Evolutionary conservation across 1,284 basidiomycete genomes (phyloP), one percentile per base, ranked within the genome.

Genomic region (Golubevia sp.): DNA sequence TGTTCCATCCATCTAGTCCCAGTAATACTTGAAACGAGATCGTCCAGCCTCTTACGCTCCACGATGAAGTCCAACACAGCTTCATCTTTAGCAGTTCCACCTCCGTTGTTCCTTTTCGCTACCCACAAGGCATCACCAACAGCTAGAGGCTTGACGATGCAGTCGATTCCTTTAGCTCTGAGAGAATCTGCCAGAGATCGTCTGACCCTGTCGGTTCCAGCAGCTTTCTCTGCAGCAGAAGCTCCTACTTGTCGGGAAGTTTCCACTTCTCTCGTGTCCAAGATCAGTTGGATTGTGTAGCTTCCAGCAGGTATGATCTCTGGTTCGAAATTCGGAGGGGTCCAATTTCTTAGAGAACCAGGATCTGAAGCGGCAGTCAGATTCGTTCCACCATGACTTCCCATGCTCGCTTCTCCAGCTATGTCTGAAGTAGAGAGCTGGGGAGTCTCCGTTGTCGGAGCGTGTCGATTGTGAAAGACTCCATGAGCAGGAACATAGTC

Each of bases 41-140:
- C 77, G 38, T 76, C 76, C 8, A 80, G 63, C 24, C 77, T 58
- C 53, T 80, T 80, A n/a, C 77, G 60, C 61, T 80, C 77, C 1
- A 76, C 69, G 18, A 80, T 69, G 25, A 68, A 68, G 52, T 80
- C 77, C 6, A 80, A 68, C 50, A 78, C 77, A 20, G 76, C 74
- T 34, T 80, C 77, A 55, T 72, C 72, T 27, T 59, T 58, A 51
- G 71, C 67, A 3, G 59, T 27, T 2, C 64, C 63, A 23, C 55
- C 63, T 24, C 56, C 61, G 20, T 63, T 56, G 52, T 70, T 73
- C 1, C 71, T 30, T 4, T 71, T 65, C 11, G 77, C 77, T 23
- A 80, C 66, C 77, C 77, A 80, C 11, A 80, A 51, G 2, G 70
- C 74, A 62, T 80, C 77, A 38, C 77, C 76, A 1, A 80, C 70